Percentiles rank a stretch among this genome's conserved stretches.
These are phyloP conservation scores for Leptographium procerum DNA, from an alignment of 2,329 filamentous ascomycete genomes.

Conservation along the genomic window DNA sequence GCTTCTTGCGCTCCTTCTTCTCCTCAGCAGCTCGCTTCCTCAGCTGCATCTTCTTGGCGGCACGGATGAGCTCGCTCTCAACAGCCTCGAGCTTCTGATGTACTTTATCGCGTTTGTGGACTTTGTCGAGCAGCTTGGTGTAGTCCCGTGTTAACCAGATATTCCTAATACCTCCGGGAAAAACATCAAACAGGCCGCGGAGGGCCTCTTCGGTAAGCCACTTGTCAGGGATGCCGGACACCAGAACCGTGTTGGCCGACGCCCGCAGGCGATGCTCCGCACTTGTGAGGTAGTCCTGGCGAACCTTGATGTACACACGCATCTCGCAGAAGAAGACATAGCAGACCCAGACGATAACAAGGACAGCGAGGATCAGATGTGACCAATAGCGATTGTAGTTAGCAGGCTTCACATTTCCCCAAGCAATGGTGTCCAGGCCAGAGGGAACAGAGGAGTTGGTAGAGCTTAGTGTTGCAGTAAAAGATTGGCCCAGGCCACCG, in stretches of 20 bases:
- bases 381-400: slow-evolving; percentile 68
- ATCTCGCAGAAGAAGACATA: slow-evolving; percentile 80
- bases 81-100: slow-evolving; percentile 65
- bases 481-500: slow-evolving; percentile 53
- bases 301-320: slow-evolving; percentile 77
- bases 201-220: slow-evolving; percentile 82
- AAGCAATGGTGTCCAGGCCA: slow-evolving; percentile 73
- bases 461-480: slow-evolving; percentile 29
- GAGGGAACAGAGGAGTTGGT: slow-evolving; percentile 21
- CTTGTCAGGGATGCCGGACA: slow-evolving; percentile 79
- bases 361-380: slow-evolving; percentile 68
- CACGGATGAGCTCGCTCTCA: slow-evolving; percentile 72
- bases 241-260: slow-evolving; percentile 89
- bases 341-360: slow-evolving; percentile 74
- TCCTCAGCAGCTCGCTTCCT: slow-evolving; percentile 54
- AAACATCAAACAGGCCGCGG: slow-evolving; percentile 81
- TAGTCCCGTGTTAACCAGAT: slow-evolving; percentile 94
- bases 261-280: slow-evolving; percentile 88
- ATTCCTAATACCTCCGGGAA: slow-evolving; percentile 87
- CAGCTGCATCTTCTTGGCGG: slow-evolving; percentile 68
- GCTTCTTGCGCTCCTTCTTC: slow-evolving; percentile 48
- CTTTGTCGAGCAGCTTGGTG: slow-evolving; percentile 72
- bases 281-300: slow-evolving; percentile 88
- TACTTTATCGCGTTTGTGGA: slow-evolving; percentile 60
- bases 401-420: slow-evolving; percentile 65